Conservation (phyloP, 2,329 filamentous ascomycete genomes). For the Emericellopsis cladophorae region DNA sequence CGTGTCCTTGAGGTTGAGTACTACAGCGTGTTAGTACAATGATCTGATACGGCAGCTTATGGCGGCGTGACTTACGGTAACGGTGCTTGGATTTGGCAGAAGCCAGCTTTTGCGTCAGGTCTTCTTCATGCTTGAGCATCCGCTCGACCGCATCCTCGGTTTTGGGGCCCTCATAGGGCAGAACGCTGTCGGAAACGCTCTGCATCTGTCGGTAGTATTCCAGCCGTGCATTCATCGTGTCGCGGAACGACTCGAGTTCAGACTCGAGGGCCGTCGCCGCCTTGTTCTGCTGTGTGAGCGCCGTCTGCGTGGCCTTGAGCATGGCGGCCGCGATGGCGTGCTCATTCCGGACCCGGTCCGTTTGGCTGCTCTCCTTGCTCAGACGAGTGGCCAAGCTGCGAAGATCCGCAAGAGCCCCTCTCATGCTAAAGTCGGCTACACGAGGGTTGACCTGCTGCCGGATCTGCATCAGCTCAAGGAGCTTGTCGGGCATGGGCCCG, state of each 20-base stretch:
- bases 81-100: slow-evolving; percentile 59
- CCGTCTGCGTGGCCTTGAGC: slow-evolving; percentile 44
- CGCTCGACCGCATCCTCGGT: slow-evolving; percentile 33
- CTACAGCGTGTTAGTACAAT: slow-evolving; percentile 14
- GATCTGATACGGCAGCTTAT: not conserved
- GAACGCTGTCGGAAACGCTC: slow-evolving; percentile 77
- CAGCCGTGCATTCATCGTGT: slow-evolving; percentile 71
- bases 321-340: slow-evolving; percentile 50
- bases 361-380: slow-evolving; percentile 11
- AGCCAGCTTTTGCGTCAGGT: slow-evolving; percentile 44
- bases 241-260: slow-evolving; percentile 65
- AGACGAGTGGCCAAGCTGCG: slow-evolving; percentile 44
- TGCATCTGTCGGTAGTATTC: slow-evolving; percentile 90
- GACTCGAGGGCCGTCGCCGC: slow-evolving; percentile 37
- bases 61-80: slow-evolving; percentile 40
- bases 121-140: slow-evolving; percentile 19
- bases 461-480: slow-evolving; percentile 35
- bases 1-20: slow-evolving; percentile 38
- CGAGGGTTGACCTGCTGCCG: slow-evolving; percentile 35
- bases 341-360: slow-evolving; percentile 51
- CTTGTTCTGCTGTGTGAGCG: slow-evolving; percentile 39
- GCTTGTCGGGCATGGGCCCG: slow-evolving; percentile 58
- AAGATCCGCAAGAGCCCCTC: slow-evolving; percentile 55
- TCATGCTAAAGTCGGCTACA: slow-evolving; percentile 48
- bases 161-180: slow-evolving; percentile 53